phyloP scores from a whole-genome alignment of 192 early-diverging fungal species.

The Coemansia asiatica region DNA sequence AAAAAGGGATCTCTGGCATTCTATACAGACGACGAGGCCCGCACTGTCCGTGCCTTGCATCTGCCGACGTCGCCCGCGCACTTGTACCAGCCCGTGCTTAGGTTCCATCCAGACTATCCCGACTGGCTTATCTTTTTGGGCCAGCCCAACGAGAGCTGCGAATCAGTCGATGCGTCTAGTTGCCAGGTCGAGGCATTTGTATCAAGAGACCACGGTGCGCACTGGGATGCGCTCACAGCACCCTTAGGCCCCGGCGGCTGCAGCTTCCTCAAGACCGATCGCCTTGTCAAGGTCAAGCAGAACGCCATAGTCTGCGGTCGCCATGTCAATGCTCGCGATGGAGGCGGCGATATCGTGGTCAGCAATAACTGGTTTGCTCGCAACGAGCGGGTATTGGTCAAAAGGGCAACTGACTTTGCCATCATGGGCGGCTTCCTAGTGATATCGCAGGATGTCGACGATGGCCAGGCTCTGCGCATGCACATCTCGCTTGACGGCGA shows the following conservation, averaged over 20 bases:
- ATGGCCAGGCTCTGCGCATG: slow-evolving; percentile 56
- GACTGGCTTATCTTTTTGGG: slow-evolving; percentile 84
- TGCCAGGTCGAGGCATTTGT: slow-evolving; percentile 78
- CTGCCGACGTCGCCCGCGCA: slow-evolving; percentile 64
- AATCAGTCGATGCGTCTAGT: slow-evolving; percentile 26
- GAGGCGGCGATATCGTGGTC: slow-evolving; percentile 61
- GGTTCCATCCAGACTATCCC: slow-evolving; percentile 82
- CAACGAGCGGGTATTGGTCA: slow-evolving; percentile 55
- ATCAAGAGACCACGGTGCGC: slow-evolving; percentile 67
- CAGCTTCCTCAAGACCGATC: slow-evolving; percentile 40
- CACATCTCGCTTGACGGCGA: slow-evolving; percentile 74
- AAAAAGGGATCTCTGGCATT: slow-evolving; percentile 53
- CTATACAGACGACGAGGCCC: slow-evolving; percentile 63
- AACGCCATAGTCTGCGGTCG: slow-evolving; percentile 76
- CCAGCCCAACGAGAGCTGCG: slow-evolving; percentile 55
- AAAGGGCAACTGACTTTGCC: slow-evolving; percentile 76
- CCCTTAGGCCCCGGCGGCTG: slow-evolving; percentile 43
- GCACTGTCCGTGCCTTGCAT: slow-evolving; percentile 58
- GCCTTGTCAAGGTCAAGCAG: slow-evolving; percentile 56
- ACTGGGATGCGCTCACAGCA: slow-evolving; percentile 60
- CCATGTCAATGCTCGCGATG: slow-evolving; percentile 35
- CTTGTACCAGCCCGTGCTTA: slow-evolving; percentile 60
- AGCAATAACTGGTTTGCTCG: slow-evolving; percentile 60
- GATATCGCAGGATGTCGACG: slow-evolving; percentile 60
- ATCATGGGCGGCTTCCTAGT: slow-evolving; percentile 79